Evolutionary conservation across 169 alveolate genomes (phyloP).

Genomic region (Neospora caninum): DNA sequence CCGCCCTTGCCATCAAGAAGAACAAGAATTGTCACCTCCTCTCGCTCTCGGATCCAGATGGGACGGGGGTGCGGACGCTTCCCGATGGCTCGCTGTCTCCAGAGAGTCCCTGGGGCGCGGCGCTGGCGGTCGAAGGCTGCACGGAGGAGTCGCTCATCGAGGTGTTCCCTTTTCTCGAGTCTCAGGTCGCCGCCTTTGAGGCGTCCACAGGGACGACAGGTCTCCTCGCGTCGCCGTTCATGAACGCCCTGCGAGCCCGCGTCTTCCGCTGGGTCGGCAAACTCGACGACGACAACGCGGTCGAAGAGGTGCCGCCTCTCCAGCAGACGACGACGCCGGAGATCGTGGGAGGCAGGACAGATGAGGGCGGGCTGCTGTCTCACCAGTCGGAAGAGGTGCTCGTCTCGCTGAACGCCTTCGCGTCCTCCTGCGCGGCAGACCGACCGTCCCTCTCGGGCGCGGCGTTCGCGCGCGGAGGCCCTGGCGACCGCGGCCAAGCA

Average conservation of each 20-base stretch:
- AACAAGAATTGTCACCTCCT: slow-evolving; percentile 52
- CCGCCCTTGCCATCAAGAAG: slow-evolving; percentile 51
- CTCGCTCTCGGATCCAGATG: slow-evolving; percentile 55
- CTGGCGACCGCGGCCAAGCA: background rate
- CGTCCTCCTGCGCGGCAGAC: background rate
- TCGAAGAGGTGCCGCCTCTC: slow-evolving; percentile 24
- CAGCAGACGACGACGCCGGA: slow-evolving; percentile 11
- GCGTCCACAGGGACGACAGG: slow-evolving; percentile 20
- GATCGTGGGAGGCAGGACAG: slow-evolving; percentile 16
- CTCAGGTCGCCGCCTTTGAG: slow-evolving; percentile 63
- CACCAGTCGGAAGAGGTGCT: background rate
- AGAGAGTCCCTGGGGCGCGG: slow-evolving; percentile 56
- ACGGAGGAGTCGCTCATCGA: slow-evolving; percentile 52
- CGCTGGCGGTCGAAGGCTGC: slow-evolving; percentile 63
- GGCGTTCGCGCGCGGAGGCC: background rate
- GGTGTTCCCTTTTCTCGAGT: slow-evolving; percentile 33
- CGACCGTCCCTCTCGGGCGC: background rate
- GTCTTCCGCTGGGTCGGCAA: slow-evolving; percentile 27
- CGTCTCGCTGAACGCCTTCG: background rate
- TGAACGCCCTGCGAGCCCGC: slow-evolving; percentile 41
- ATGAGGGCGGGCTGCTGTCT: slow-evolving; percentile 2
- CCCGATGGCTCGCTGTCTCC: slow-evolving; percentile 53
- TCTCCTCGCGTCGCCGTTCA: slow-evolving; percentile 8
- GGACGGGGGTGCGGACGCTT: slow-evolving; percentile 55
- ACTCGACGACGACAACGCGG: background rate